Percentiles rank a stretch among this genome's conserved stretches.
phyloP scores from a whole-genome alignment of 352 stramenopile species.

The Phytopythium litorale region DNA sequence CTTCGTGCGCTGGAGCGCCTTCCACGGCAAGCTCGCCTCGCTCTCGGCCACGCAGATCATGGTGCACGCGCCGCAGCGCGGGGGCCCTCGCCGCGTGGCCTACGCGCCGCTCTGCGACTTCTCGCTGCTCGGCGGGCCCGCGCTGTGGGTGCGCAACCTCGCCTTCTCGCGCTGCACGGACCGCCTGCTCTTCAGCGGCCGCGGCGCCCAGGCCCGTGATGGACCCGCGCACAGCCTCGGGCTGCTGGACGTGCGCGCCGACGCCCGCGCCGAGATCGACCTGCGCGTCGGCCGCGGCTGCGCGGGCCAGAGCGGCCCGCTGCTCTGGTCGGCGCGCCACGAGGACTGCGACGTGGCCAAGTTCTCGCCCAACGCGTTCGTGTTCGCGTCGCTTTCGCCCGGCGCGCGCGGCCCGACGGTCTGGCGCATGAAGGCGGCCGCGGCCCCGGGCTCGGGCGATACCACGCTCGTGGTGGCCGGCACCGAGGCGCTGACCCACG shows the following conservation, averaged over 20 bases:
- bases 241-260: slow-evolving; percentile 46
- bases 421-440: slow-evolving; percentile 40
- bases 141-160: slow-evolving; percentile 31
- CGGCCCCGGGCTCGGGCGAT: neutral
- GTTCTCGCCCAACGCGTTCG: slow-evolving; percentile 66
- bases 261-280: slow-evolving; percentile 6
- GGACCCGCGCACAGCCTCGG: slow-evolving; percentile 16
- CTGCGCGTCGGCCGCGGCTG: slow-evolving; percentile 3
- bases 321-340: slow-evolving; percentile 19
- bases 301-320: neutral
- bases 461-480: slow-evolving; percentile 11
- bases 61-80: slow-evolving; percentile 58
- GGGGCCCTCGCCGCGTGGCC: slow-evolving; percentile 22
- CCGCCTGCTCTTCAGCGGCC: slow-evolving; percentile 51
- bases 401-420: slow-evolving; percentile 37
- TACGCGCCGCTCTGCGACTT: slow-evolving; percentile 52
- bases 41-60: slow-evolving; percentile 60
- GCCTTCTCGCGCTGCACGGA: slow-evolving; percentile 65
- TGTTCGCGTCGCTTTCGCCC: slow-evolving; percentile 51
- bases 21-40: slow-evolving; percentile 73
- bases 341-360: slow-evolving; percentile 51
- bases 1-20: slow-evolving; percentile 72
- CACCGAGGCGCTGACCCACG: slow-evolving; percentile 42
- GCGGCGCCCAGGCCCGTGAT: neutral
- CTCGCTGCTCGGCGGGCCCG: slow-evolving; percentile 18